These are phyloP conservation scores for Helicocarpus griseus DNA, from an alignment of 2,329 filamentous ascomycete genomes.

Conservation along the genomic window DNA sequence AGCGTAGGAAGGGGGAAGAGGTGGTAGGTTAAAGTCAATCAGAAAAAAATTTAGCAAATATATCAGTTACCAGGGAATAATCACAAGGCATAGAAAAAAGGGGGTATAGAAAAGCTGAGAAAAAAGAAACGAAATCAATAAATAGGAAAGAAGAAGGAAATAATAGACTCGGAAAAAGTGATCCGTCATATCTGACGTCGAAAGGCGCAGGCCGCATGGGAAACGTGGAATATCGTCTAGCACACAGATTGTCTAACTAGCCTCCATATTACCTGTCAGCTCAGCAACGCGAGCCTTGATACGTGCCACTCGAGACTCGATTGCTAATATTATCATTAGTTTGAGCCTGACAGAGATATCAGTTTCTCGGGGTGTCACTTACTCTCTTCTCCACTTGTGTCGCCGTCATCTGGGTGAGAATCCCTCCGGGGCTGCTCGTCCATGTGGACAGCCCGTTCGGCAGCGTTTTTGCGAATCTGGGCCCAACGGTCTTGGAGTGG, in stretches of 20 bases:
- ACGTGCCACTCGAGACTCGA: conserved; percentile 89
- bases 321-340: conserved; percentile 50
- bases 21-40: no score
- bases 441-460: conserved; percentile 61
- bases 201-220: background rate
- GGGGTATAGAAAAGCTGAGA: background rate
- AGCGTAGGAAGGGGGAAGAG: background rate
- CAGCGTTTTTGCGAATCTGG: conserved; percentile 89
- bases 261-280: conserved; percentile 76
- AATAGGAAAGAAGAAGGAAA: background rate
- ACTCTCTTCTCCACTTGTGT: conserved; percentile 94
- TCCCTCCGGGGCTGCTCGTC: conserved; percentile 56
- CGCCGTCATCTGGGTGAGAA: conserved; percentile 60
- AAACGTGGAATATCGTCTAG: conserved; percentile 1
- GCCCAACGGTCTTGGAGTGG: conserved; percentile 73
- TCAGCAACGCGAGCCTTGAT: conserved; percentile 97
- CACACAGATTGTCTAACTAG: conserved; percentile 11
- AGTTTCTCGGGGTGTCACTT: conserved; percentile 35
- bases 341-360: background rate
- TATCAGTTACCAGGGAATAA: background rate
- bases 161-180: background rate
- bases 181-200: background rate
- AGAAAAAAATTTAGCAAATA: background rate
- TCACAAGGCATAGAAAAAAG: background rate
- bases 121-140: background rate